Conservation (phyloP, 2,329 filamentous ascomycete species). For the Incumbomyces delicatus region DNA sequence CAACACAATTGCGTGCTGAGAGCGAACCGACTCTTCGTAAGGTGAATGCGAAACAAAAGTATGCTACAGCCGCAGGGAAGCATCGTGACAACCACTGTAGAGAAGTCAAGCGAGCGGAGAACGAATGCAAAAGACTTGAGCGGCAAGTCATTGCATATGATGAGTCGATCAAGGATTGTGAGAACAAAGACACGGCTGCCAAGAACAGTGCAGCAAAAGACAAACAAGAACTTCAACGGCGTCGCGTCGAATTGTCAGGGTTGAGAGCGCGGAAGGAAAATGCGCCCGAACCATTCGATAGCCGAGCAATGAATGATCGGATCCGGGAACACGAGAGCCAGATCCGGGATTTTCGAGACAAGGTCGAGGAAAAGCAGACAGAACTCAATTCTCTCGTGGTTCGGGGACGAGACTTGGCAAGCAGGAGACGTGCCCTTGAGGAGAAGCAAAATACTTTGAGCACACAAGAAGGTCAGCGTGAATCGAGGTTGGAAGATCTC, state of each 20-base stretch:
- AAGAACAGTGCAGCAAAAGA: constrained; percentile 41
- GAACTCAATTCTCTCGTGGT: constrained; percentile 25
- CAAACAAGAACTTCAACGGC: constrained; percentile 41
- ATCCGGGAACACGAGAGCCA: constrained; percentile 11
- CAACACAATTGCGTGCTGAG: constrained; percentile 50
- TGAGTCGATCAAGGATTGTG: constrained; percentile 28
- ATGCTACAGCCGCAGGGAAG: constrained; percentile 34
- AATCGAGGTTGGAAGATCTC: constrained; percentile 51
- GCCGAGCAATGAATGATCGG: constrained; percentile 11
- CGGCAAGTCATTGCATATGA: constrained; percentile 33
- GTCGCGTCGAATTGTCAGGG: constrained; percentile 49
- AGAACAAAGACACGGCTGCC: constrained; percentile 40
- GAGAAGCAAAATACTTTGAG: constrained; percentile 51
- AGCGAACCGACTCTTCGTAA: constrained; percentile 60
- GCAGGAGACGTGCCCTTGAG: constrained; percentile 34
- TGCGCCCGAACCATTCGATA: constrained; percentile 56
- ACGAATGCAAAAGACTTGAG: constrained; percentile 22
- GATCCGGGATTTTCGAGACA: constrained; percentile 25
- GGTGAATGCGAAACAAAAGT: constrained; percentile 60
- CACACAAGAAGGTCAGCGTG: constrained; percentile 65
- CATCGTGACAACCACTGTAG: constrained; percentile 34
- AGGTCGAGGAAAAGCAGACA: constrained; percentile 27
- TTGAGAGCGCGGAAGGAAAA: constrained; percentile 56
- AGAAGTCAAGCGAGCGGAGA: constrained; percentile 45
- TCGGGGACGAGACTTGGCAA: constrained; percentile 28